Evolutionary conservation across 1,139 yeast genomes (phyloP).

Genomic region (Nakaseomyces delphensis): DNA sequence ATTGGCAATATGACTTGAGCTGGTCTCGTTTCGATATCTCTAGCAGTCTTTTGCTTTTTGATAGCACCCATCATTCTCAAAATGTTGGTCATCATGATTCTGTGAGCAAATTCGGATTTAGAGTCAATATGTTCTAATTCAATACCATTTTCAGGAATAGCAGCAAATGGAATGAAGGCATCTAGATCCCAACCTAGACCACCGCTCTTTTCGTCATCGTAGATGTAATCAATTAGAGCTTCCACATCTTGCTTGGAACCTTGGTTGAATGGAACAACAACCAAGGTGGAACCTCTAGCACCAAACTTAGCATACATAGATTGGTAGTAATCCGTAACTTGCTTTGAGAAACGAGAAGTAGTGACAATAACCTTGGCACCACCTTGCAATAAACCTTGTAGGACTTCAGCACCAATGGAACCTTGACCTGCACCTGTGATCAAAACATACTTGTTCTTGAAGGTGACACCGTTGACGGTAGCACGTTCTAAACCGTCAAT

Average conservation of each 20-base stretch:
- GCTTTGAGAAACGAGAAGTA: slow-evolving; percentile 88
- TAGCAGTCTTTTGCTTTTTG: slow-evolving; percentile 66
- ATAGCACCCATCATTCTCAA: slow-evolving; percentile 87
- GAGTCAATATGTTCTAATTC: slow-evolving; percentile 91
- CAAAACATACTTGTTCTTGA: slow-evolving; percentile 79
- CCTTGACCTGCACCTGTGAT: slow-evolving; percentile 99
- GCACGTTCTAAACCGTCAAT: slow-evolving; percentile 88
- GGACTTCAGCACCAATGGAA: slow-evolving; percentile 93
- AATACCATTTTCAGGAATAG: slow-evolving; percentile 96
- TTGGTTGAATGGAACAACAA: slow-evolving; percentile 97
- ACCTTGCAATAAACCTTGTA: slow-evolving; percentile 91
- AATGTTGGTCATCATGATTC: slow-evolving; percentile 94
- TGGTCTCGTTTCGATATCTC: slow-evolving; percentile 86
- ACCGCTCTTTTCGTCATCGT: slow-evolving; percentile 70
- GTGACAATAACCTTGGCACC: slow-evolving; percentile 97
- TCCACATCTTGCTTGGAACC: slow-evolving; percentile 93
- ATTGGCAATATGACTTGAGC: slow-evolving; percentile 95
- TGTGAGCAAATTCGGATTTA: slow-evolving; percentile 92
- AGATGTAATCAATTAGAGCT: slow-evolving; percentile 75
- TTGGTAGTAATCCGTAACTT: slow-evolving; percentile 93
- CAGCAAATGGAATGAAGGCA: slow-evolving; percentile 93
- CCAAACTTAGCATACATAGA: slow-evolving; percentile 86
- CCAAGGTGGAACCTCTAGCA: slow-evolving; percentile 81
- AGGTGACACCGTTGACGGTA: slow-evolving; percentile 87
- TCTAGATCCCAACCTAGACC: slow-evolving; percentile 98